Conservation (phyloP, 2,329 filamentous ascomycete species). For the Calonectria multiphialidica region DNA sequence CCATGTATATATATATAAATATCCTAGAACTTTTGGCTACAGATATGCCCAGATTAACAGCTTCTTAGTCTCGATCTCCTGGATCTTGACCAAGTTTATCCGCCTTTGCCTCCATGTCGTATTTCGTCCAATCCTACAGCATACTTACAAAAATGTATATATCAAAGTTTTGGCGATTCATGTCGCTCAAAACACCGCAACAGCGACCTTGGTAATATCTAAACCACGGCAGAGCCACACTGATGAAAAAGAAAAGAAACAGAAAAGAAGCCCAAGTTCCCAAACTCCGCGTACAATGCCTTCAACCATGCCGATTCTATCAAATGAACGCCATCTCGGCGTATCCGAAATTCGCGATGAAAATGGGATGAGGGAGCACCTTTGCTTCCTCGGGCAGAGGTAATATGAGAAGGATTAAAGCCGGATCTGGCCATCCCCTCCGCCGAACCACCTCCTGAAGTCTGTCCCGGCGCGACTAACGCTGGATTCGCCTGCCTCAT, state of each 20-base stretch:
- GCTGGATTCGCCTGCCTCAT: constrained; percentile 49
- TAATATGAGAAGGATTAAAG: constrained; percentile 31
- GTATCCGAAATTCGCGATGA: constrained; percentile 20
- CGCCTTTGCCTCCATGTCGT: neutral
- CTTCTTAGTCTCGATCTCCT: neutral
- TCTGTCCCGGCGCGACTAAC: constrained; percentile 50
- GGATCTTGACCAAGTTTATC: neutral
- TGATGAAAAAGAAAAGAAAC: neutral
- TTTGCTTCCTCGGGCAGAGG: constrained; percentile 8
- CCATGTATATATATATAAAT: neutral
- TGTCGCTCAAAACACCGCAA: constrained; percentile 15
- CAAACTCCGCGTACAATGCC: constrained; percentile 38
- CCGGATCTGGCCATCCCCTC: constrained; percentile 53
- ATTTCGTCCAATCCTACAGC: neutral
- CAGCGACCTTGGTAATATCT: neutral
- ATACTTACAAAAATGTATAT: neutral
- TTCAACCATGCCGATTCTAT: constrained; percentile 27
- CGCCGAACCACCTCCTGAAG: constrained; percentile 71
- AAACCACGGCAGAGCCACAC: neutral
- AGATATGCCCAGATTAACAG: constrained; percentile 9
- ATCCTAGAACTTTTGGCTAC: constrained; percentile 11
- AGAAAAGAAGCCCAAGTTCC: neutral
- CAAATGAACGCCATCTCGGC: constrained; percentile 21
- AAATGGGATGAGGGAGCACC: constrained; percentile 14
- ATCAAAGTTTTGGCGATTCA: neutral